Evolutionary conservation across 805 yeast species (phyloP).

Genomic region (Brettanomyces sp.): DNA sequence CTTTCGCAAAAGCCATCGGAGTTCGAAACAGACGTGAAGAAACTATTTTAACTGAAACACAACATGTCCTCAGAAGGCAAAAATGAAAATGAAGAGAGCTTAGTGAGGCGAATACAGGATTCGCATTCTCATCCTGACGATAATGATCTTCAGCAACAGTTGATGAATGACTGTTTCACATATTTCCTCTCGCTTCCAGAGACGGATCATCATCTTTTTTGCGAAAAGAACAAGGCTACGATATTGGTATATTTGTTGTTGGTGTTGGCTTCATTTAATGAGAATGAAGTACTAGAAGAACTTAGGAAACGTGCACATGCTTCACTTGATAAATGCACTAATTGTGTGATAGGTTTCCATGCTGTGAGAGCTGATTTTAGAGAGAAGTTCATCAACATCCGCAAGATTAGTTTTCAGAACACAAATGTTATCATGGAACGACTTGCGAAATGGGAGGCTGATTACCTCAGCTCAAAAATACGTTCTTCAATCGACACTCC

Average conservation of each 20-base stretch:
- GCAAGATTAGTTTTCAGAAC: slow-evolving; percentile 26
- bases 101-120: slow-evolving; percentile 15
- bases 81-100: slow-evolving; percentile 1
- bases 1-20: too few species aligned
- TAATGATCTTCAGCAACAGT: slow-evolving; percentile 23
- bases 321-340: slow-evolving; percentile 38
- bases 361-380: slow-evolving; percentile 42
- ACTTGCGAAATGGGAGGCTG: slow-evolving; percentile 20
- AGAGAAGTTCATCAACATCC: slow-evolving; percentile 39
- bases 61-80: too few species aligned
- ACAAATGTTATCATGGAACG: slow-evolving; percentile 15
- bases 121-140: slow-evolving; percentile 26
- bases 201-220: slow-evolving; percentile 1
- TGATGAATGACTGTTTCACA: slow-evolving; percentile 3
- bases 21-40: too few species aligned
- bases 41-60: too few species aligned
- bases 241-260: slow-evolving; percentile 1
- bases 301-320: slow-evolving; percentile 5
- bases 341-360: slow-evolving; percentile 47
- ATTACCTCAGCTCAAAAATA: slow-evolving; percentile 9
- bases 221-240: not conserved
- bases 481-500: slow-evolving; percentile 10
- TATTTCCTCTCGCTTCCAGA: slow-evolving; percentile 1
- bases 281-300: slow-evolving; percentile 1
- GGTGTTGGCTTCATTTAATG: slow-evolving; percentile 1